phyloP scores from a whole-genome alignment of 495 filamentous ascomycete genomes.

The Daldinia decipiens region DNA sequence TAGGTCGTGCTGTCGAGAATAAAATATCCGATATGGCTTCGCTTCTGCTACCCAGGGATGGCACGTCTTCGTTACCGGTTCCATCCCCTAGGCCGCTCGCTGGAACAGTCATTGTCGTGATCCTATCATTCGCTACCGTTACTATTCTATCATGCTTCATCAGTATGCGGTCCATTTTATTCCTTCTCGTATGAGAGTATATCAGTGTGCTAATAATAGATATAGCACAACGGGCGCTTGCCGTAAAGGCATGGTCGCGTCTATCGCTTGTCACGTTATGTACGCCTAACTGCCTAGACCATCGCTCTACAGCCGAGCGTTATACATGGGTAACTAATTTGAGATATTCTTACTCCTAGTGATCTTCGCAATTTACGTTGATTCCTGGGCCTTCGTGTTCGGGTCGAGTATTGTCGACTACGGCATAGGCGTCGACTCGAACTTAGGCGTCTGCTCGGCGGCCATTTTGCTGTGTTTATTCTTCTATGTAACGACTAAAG shows the following conservation, averaged over 20 bases:
- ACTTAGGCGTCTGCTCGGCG: conserved; percentile 54
- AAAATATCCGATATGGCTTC: conserved; percentile 27
- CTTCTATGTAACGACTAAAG: conserved; percentile 66
- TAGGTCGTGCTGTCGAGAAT: not conserved
- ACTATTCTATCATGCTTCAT: conserved; percentile 57
- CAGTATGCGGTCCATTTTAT: conserved; percentile 48
- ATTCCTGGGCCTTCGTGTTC: conserved; percentile 62
- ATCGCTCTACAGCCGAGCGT: not conserved
- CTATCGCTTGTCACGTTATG: conserved; percentile 60
- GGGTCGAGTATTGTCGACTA: conserved; percentile 61
- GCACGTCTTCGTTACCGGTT: conserved; percentile 1
- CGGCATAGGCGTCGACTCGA: conserved; percentile 59
- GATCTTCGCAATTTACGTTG: conserved; percentile 61
- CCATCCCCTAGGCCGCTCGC: conserved; percentile 44
- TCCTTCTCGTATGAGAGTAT: not conserved
- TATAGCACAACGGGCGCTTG: conserved; percentile 52
- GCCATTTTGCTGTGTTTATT: conserved; percentile 61
- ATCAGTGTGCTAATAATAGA: conserved; percentile 4
- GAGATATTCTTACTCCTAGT: conserved; percentile 45
- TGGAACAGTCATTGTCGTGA: conserved; percentile 54
- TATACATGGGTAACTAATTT: conserved; percentile 6
- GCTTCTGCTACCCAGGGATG: conserved; percentile 17
- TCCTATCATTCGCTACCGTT: conserved; percentile 55
- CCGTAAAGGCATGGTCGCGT: conserved; percentile 54
- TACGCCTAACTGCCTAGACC: conserved; percentile 43